These are phyloP conservation scores for Neckera pumila DNA, from an alignment of 225 moss, liverwort and hornwort species.

Conservation along the genomic window DNA sequence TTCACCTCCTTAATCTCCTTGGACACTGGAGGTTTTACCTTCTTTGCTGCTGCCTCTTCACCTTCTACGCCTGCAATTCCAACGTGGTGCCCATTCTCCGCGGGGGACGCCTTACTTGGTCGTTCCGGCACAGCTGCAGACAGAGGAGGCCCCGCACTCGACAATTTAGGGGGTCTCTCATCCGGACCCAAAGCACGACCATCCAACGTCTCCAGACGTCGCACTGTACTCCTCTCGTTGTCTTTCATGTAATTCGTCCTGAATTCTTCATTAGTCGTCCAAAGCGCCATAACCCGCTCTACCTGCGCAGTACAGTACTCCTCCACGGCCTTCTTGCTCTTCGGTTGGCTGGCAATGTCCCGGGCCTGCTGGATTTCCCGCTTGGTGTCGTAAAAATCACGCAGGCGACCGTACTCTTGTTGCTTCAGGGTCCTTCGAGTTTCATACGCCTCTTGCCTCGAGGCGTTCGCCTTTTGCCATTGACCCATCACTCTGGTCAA, in stretches of 20 bases:
- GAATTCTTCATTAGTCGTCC: constrained; percentile 51
- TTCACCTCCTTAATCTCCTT: neutral
- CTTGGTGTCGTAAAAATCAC: constrained; percentile 1
- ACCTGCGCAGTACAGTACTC: constrained; percentile 54
- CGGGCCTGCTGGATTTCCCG: neutral
- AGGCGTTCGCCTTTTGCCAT: constrained; percentile 32
- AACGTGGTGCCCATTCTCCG: neutral
- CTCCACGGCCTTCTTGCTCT: constrained; percentile 41
- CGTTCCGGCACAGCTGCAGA: neutral
- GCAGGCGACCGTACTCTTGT: neutral
- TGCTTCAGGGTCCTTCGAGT: constrained; percentile 16
- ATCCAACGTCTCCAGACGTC: constrained; percentile 52
- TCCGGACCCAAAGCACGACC: constrained; percentile 67
- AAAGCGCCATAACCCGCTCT: constrained; percentile 49
- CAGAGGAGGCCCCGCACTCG: neutral
- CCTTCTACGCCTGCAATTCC: neutral
- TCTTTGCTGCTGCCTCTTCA: neutral
- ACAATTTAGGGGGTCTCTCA: constrained; percentile 3
- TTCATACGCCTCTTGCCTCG: constrained; percentile 55
- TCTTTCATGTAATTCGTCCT: constrained; percentile 52
- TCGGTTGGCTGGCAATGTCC: neutral
- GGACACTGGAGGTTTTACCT: neutral
- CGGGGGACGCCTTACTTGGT: neutral
- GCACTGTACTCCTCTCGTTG: constrained; percentile 68
- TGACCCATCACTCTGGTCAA: constrained; percentile 19